These are phyloP conservation scores for Penicillium turbatum DNA, from an alignment of 495 filamentous ascomycete genomes.

Conservation along the genomic window DNA sequence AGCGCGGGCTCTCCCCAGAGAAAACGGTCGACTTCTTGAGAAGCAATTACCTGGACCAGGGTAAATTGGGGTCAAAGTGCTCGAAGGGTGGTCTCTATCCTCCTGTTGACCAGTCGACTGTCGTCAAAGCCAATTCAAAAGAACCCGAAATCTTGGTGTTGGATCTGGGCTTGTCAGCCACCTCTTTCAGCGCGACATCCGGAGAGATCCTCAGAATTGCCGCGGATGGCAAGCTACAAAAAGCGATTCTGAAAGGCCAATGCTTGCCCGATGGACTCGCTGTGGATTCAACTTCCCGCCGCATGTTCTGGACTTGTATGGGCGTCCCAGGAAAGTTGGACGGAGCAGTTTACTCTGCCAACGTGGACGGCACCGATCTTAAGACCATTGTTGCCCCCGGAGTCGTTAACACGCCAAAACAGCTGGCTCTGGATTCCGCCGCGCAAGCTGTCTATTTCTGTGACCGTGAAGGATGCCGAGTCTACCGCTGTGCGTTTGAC, in stretches of 20 bases:
- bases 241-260: slow-evolving; percentile 25
- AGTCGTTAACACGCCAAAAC: slow-evolving; percentile 49
- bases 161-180: slow-evolving; percentile 27
- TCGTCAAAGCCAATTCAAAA: background rate
- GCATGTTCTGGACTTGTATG: slow-evolving; percentile 53
- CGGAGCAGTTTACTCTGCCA: slow-evolving; percentile 38
- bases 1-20: slow-evolving; percentile 35
- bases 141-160: slow-evolving; percentile 20
- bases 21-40: slow-evolving; percentile 39
- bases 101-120: background rate
- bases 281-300: slow-evolving; percentile 25
- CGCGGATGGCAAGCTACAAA: slow-evolving; percentile 12
- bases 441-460: slow-evolving; percentile 44
- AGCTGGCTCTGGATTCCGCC: slow-evolving; percentile 34
- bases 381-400: slow-evolving; percentile 33
- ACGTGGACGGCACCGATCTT: slow-evolving; percentile 36
- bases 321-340: slow-evolving; percentile 38
- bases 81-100: slow-evolving; percentile 28
- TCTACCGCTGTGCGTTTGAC: slow-evolving; percentile 43
- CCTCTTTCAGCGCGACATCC: slow-evolving; percentile 8
- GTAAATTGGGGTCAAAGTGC: slow-evolving; percentile 28
- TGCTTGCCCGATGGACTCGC: slow-evolving; percentile 45
- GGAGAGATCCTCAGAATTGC: slow-evolving; percentile 24
- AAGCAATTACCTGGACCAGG: slow-evolving; percentile 38
- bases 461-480: slow-evolving; percentile 50